Evolutionary conservation across 23 red algal genomes (phyloP), one percentile per base, ranked within the genome.

Genomic region (Gracilaria gracilis): DNA sequence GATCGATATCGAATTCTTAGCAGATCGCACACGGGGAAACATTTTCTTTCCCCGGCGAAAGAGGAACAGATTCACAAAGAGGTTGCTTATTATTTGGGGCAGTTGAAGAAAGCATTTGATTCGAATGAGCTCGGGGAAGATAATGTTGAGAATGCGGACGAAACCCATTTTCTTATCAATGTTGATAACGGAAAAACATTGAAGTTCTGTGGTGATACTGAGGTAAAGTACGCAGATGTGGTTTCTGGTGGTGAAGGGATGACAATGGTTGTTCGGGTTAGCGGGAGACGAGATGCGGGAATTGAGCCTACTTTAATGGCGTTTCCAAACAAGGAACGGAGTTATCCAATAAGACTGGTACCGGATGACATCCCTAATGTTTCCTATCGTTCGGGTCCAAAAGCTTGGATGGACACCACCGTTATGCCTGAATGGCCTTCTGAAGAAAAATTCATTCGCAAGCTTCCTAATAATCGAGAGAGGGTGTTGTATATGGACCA

Each of bases 251-350:
- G 48, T 51, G 16, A 11, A 11, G 9, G 16, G 48, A 11, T 51
- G 48, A 51, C 16, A 8, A 11, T 51, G 48, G 16, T 8, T 77
- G 72, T 77, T 37, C 72, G 72, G 9, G 34, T 77, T 9, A 77
- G 36, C 39, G 37, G 72, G 11, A 32, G 72, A 33, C 12, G 6
- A 39, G 8, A 77, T 44, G 37, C 32, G 9, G 39, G n/a, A 49
- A 77, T 39, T 15, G 9, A 77, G 36, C 72, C 72, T 49, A 32
- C 36, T 12, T 77, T 77, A 16, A 77, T 77, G 72, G 25, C n/a
- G 8, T 77, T 77, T 21, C 61, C 9, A 21, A 66, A 66, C 29
- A 66, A 66, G 29, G 21, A 9, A 9, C n/a, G 9, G 61, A 39
- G 9, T 32, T 77, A 37, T 77, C 72, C 32, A 8, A 77, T 39